Evolutionary conservation across 495 filamentous ascomycete species (phyloP), one percentile per base, ranked within the genome.

Genomic region (Astrothelium macrocarpum): DNA sequence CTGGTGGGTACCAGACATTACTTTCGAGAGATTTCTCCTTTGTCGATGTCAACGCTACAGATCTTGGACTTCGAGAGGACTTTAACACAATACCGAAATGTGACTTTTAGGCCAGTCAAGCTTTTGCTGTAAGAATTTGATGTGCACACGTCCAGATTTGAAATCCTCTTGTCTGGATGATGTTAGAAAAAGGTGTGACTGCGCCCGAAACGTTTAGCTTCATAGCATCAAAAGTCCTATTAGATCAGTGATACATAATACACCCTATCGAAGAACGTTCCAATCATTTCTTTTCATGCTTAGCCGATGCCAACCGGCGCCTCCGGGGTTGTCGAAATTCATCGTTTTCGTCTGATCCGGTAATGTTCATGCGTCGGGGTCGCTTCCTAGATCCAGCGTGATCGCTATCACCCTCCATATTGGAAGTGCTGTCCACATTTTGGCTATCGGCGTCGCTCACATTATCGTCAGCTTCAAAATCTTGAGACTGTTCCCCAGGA

Each of bases 81-180:
- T n/a, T 60, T 16, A 66, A 70, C 56, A 63, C 61, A 20, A 64
- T 53, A 39, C 31, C 42, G 45, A 2, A 64, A 60, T 68, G 63
- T 36, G 68, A 68, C 46, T 68, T 70, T 62, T 65, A 65, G 23
- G 60, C 53, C 60, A 61, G 63, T 9, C 59, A 68, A 46, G 60
- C 60, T 25, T 66, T 64, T 45, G 66, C 68, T 45, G 66, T 66
- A 39, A 59, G 68, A 58, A 70, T 68, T 45, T 69, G 45, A n/a
- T n/a, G n/a, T n/a, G n/a, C n/a, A 49, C n/a, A 20, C 10, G n/a
- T 5, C 11, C 23, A 18, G n/a, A 49, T 39, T 39, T 39, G 36
- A n/a, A n/a, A n/a, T n/a, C n/a, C n/a, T n/a, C n/a, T n/a, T n/a
- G n/a, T n/a, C n/a, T n/a, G n/a, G n/a, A n/a, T n/a, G n/a, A n/a